Percentiles rank a stretch among this genome's conserved stretches.
Evolutionary conservation across 176 grass and related monocot species (phyloP).

Genomic region (Bonia amplexicaulis): DNA sequence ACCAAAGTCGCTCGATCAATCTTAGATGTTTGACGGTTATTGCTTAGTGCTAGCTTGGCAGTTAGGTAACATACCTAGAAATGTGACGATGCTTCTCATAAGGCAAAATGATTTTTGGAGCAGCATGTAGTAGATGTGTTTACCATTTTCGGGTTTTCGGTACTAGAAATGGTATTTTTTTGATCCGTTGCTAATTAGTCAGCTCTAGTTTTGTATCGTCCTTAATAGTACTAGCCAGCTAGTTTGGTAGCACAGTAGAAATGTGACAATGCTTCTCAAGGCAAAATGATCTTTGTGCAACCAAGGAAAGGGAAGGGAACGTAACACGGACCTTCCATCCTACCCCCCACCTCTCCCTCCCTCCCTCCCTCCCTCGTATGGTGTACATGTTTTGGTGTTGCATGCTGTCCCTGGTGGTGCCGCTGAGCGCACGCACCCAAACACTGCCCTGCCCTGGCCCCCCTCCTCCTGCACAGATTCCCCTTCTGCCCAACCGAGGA

Average conservation of each 20-base stretch:
- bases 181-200: too few species aligned
- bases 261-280: too few species aligned
- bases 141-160: too few species aligned
- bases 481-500: constrained; percentile 28
- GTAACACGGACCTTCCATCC: background rate
- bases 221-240: too few species aligned
- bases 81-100: too few species aligned
- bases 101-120: too few species aligned
- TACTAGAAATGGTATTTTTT: too few species aligned
- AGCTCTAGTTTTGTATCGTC: too few species aligned
- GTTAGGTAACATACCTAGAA: too few species aligned
- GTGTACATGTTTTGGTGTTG: constrained; percentile 33
- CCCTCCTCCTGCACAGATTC: constrained; percentile 23
- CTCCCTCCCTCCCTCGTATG: background rate
- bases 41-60: background rate
- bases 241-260: too few species aligned
- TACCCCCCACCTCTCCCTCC: background rate
- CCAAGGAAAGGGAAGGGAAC: background rate
- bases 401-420: background rate
- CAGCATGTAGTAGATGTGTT: background rate
- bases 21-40: background rate
- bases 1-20: background rate
- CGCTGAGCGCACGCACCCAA: background rate
- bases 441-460: background rate
- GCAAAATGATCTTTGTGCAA: too few species aligned